Conservation (phyloP, 148 eudicot genomes). For the Dysphania ambrosioides region DNA sequence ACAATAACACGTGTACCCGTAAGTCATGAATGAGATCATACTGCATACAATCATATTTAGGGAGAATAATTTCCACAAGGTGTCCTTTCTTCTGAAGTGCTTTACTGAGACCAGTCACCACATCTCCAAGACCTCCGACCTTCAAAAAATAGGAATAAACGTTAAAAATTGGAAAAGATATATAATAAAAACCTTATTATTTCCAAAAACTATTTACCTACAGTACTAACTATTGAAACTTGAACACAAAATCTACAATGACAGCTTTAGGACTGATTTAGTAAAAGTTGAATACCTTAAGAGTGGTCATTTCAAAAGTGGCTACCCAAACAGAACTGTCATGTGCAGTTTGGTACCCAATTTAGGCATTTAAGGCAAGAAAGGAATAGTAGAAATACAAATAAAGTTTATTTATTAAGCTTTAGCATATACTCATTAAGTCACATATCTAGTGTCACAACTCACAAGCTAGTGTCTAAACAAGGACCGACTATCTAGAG, state of each 20-base stretch:
- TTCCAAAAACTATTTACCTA: background rate
- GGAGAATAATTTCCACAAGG: slow-evolving; percentile 82
- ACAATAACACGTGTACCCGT: slow-evolving; percentile 46
- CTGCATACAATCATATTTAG: slow-evolving; percentile 92
- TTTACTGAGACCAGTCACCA: slow-evolving; percentile 92
- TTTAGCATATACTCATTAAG: background rate
- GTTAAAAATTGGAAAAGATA: too few species aligned
- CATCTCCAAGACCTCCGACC: slow-evolving; percentile 99
- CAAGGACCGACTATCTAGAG: background rate
- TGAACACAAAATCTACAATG: too few species aligned
- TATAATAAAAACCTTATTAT: background rate
- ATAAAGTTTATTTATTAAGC: background rate
- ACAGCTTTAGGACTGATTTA: background rate
- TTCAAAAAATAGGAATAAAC: slow-evolving; percentile 25
- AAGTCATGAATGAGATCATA: slow-evolving; percentile 63
- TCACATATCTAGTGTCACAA: background rate
- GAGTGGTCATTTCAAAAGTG: slow-evolving; percentile 2
- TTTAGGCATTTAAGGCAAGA: background rate
- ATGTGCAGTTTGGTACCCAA: background rate
- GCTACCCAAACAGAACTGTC: background rate
- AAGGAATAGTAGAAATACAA: background rate
- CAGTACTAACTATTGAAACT: too few species aligned
- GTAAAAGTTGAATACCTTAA: background rate
- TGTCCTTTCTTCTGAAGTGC: slow-evolving; percentile 93
- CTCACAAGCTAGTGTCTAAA: background rate